Conservation (phyloP, 768 basidiomycete genomes). For the Lactifluus subvellereus region DNA sequence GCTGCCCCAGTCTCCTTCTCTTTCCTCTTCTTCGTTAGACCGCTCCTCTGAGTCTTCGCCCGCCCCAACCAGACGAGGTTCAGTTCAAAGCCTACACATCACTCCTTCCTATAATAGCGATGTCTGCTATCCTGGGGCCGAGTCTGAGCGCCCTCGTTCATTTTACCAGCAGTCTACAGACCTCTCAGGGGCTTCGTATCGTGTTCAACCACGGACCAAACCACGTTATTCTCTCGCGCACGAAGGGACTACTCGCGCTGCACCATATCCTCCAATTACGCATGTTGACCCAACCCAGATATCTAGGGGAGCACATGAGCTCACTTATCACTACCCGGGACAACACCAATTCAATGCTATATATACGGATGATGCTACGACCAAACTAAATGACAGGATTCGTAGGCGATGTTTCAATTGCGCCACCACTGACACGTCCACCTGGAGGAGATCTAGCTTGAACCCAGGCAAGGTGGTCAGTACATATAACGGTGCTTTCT, state of each 20-base stretch:
- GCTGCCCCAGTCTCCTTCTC: constrained; percentile 53
- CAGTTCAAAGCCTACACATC: constrained; percentile 32
- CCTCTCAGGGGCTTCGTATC: constrained; percentile 10
- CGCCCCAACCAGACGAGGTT: constrained; percentile 41
- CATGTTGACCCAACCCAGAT: constrained; percentile 27
- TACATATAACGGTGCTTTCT: not conserved
- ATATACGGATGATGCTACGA: constrained; percentile 74
- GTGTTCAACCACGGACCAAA: constrained; percentile 23
- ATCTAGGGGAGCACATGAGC: constrained; percentile 21
- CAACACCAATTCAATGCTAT: constrained; percentile 34
- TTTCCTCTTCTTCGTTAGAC: constrained; percentile 54
- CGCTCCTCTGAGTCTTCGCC: constrained; percentile 57
- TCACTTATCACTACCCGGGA: constrained; percentile 36
- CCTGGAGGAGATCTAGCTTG: constrained; percentile 72
- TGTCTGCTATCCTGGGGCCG: constrained; percentile 16
- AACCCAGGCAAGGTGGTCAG: constrained; percentile 73
- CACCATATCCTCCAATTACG: constrained; percentile 25
- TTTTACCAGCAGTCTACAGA: constrained; percentile 17
- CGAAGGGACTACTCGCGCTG: constrained; percentile 5
- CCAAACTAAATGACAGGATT: constrained; percentile 72
- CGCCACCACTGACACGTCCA: constrained; percentile 78
- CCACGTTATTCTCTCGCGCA: constrained; percentile 21
- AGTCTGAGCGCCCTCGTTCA: constrained; percentile 18
- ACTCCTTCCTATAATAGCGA: constrained; percentile 37
- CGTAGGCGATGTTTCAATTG: constrained; percentile 79